phyloP scores from a whole-genome alignment of 371 early-diverging fungal species.

The Cokeromyces recurvatus region DNA sequence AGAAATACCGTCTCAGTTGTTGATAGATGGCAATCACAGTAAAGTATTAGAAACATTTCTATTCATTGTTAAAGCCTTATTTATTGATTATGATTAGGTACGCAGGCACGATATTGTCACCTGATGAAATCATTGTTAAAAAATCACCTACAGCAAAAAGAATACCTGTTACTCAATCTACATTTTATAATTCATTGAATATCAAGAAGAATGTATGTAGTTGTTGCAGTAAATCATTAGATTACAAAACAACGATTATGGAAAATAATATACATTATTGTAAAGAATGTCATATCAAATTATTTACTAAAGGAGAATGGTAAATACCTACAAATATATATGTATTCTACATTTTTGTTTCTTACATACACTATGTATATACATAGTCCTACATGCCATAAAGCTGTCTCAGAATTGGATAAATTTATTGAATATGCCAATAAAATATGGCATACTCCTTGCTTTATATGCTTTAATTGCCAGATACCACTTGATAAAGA shows the following conservation, averaged over 20 bases:
- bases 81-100: constrained; percentile 17
- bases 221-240: constrained; percentile 12
- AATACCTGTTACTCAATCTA: constrained; percentile 18
- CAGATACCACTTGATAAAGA: constrained; percentile 18
- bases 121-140: constrained; percentile 17
- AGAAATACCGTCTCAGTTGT: constrained; percentile 25
- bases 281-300: constrained; percentile 26
- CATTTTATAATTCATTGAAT: constrained; percentile 17
- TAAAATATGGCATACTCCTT: constrained; percentile 47
- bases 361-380: neutral
- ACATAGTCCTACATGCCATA: constrained; percentile 37
- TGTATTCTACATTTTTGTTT: neutral
- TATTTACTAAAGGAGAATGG: constrained; percentile 31
- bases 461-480: constrained; percentile 46
- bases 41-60: constrained; percentile 4
- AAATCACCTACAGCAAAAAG: constrained; percentile 21
- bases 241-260: neutral
- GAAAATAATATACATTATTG: constrained; percentile 22
- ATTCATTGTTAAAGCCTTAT: neutral
- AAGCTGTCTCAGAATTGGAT: constrained; percentile 36
- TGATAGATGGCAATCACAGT: constrained; percentile 47
- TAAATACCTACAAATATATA: too few species aligned
- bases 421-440: constrained; percentile 40
- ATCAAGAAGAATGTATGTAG: constrained; percentile 6
- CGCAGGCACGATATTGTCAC: constrained; percentile 35